phyloP scores from a whole-genome alignment of 2,329 filamentous ascomycete species.

The Microdochium paspali region DNA sequence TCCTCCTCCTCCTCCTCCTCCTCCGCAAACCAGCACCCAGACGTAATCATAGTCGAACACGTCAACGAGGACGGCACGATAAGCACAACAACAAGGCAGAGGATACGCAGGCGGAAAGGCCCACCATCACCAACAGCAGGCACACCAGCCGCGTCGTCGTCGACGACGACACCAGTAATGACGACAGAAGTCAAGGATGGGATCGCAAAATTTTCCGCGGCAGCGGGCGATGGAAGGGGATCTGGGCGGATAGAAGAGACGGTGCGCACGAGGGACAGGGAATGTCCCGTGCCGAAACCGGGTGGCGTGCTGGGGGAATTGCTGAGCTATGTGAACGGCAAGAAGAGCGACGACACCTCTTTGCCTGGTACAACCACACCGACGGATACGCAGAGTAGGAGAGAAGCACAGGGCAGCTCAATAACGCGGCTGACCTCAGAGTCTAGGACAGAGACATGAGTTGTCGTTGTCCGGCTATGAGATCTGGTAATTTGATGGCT shows the following conservation, averaged over 20 bases:
- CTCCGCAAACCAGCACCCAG: slow-evolving; percentile 14
- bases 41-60: background rate
- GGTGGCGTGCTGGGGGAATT: slow-evolving; percentile 67
- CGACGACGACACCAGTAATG: slow-evolving; percentile 19
- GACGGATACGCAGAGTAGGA: background rate
- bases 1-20: no score
- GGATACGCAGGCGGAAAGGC: background rate
- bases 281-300: slow-evolving; percentile 91
- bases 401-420: background rate
- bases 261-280: slow-evolving; percentile 42
- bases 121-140: slow-evolving; percentile 15
- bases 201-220: slow-evolving; percentile 33
- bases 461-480: no score
- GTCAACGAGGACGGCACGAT: slow-evolving; percentile 30
- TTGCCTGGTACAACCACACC: background rate
- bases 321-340: slow-evolving; percentile 41
- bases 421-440: background rate
- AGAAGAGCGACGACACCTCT: background rate
- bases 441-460: background rate
- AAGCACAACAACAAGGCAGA: slow-evolving; percentile 20
- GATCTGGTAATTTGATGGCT: no score
- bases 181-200: slow-evolving; percentile 30
- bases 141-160: no score
- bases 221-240: slow-evolving; percentile 3
- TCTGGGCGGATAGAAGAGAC: slow-evolving; percentile 1